These are phyloP conservation scores for Cichorium intybus DNA, from an alignment of 140 eudicot species.

Conservation along the genomic window DNA sequence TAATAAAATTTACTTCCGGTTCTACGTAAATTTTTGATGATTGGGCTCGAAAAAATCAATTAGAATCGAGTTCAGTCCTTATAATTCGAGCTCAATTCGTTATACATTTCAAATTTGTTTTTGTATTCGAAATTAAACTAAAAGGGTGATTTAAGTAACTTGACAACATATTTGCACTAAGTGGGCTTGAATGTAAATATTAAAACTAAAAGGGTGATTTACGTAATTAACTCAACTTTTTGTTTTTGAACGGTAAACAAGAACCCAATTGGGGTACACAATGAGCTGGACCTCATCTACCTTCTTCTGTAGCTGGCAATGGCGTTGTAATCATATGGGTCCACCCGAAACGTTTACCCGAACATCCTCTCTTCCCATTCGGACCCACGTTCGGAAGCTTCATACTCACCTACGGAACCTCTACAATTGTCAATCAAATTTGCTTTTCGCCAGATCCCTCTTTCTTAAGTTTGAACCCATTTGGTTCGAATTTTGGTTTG, in stretches of 20 bases:
- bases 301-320: conserved; percentile 31
- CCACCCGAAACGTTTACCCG: conserved; percentile 30
- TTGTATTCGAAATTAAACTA: no score
- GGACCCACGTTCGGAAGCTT: conserved; percentile 28
- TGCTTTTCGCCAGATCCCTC: conserved; percentile 13
- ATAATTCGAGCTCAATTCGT: no score
- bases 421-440: conserved; percentile 12
- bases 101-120: no score
- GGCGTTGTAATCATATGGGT: conserved; percentile 26
- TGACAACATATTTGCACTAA: background rate
- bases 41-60: background rate
- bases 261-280: conserved; percentile 20
- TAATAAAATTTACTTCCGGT: no score
- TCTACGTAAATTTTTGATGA: no score
- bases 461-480: conserved; percentile 1
- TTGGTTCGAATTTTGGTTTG: conserved; percentile 18
- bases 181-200: background rate
- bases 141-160: no score
- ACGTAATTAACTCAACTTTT: background rate
- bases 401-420: conserved; percentile 19
- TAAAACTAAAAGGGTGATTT: background rate
- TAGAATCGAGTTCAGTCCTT: no score
- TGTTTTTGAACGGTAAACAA: background rate
- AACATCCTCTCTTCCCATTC: conserved; percentile 3
- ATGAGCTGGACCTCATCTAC: conserved; percentile 36